Evolutionary conservation across 352 stramenopile species (phyloP).

Genomic region (Plasmopara viticola): DNA sequence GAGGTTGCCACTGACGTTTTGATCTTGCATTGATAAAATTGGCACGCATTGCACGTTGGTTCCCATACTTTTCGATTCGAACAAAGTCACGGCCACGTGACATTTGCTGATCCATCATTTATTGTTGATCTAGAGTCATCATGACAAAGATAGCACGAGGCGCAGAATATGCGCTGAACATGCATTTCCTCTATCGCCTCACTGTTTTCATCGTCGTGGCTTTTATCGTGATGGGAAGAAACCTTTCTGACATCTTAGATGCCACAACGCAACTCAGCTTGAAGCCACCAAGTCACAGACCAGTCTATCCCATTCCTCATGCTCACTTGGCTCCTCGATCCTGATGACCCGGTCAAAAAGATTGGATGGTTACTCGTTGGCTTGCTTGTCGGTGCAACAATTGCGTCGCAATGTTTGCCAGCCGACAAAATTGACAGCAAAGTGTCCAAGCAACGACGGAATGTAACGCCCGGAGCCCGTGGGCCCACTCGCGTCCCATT

Average conservation of each 20-base stretch:
- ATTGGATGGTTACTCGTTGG: slow-evolving; percentile 19
- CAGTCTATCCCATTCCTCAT: slow-evolving; percentile 1
- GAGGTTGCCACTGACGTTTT: no score
- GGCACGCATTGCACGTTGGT: no score
- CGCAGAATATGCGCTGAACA: background rate
- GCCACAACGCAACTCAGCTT: slow-evolving; percentile 22
- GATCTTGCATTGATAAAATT: no score
- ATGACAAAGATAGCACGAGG: slow-evolving; percentile 18
- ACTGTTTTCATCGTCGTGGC: background rate
- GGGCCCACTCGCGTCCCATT: slow-evolving; percentile 14
- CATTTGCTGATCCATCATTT: background rate
- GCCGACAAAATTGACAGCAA: slow-evolving; percentile 21
- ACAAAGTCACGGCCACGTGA: no score
- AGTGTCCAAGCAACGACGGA: slow-evolving; percentile 13
- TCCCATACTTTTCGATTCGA: no score
- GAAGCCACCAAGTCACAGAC: slow-evolving; percentile 7
- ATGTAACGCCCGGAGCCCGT: slow-evolving; percentile 16
- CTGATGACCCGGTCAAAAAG: slow-evolving; percentile 22
- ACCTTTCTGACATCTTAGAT: slow-evolving; percentile 1
- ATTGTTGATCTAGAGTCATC: slow-evolving; percentile 11
- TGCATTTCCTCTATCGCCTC: background rate
- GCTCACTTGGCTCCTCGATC: slow-evolving; percentile 21
- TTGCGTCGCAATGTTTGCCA: slow-evolving; percentile 16
- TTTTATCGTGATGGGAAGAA: slow-evolving; percentile 2
- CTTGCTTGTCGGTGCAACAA: slow-evolving; percentile 11